These are phyloP conservation scores for Fusarium hostae DNA, from an alignment of 2,329 filamentous ascomycete species.

Conservation along the genomic window DNA sequence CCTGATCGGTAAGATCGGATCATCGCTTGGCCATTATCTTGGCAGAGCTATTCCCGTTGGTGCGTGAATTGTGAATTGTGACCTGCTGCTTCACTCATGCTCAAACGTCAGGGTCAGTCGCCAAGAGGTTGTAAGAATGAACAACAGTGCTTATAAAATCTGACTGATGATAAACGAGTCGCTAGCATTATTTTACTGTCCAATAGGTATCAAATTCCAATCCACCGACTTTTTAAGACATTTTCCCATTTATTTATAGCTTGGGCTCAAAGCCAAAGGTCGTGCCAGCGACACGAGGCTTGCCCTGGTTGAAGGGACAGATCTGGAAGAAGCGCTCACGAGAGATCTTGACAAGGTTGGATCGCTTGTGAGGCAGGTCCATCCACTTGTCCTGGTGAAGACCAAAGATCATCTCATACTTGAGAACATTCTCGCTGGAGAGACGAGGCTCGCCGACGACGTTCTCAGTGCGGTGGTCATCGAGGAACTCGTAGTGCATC, in stretches of 20 bases:
- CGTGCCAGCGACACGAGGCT: constrained; percentile 65
- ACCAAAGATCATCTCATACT: constrained; percentile 79
- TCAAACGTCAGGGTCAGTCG: background rate
- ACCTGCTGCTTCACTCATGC: background rate
- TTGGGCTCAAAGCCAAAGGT: constrained; percentile 64
- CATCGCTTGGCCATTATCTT: background rate
- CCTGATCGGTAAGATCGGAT: constrained; percentile 25
- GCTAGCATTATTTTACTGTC: constrained; percentile 17
- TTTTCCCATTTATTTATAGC: constrained; percentile 15
- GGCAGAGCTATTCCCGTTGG: constrained; percentile 16
- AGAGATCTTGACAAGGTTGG: constrained; percentile 72
- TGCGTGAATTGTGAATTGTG: background rate
- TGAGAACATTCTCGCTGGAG: constrained; percentile 74
- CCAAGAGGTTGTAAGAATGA: constrained; percentile 3
- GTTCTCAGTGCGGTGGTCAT: constrained; percentile 66
- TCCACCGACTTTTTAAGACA: background rate
- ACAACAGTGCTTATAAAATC: background rate
- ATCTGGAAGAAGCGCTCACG: constrained; percentile 77
- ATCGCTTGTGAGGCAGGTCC: constrained; percentile 77
- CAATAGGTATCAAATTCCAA: background rate
- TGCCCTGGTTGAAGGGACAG: constrained; percentile 65
- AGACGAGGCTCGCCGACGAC: constrained; percentile 77
- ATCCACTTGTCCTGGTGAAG: constrained; percentile 78
- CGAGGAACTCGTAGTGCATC: constrained; percentile 71
- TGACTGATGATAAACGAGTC: constrained; percentile 7